Conservation (phyloP, 768 basidiomycete species). For the Suillus plorans region DNA sequence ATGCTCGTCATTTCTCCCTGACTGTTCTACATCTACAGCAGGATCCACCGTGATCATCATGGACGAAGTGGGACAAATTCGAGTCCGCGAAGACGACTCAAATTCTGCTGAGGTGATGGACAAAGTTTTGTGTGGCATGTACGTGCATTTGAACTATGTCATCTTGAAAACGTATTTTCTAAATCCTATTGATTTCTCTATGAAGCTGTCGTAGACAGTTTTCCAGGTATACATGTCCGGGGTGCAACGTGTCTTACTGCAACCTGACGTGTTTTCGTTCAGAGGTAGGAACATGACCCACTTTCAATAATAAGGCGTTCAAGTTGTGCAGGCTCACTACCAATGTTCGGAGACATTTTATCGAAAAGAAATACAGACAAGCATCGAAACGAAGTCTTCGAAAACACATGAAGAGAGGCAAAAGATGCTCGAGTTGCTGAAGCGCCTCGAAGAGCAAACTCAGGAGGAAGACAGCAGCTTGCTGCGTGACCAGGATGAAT, state of each 20-base stretch:
- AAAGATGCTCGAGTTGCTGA: constrained; percentile 69
- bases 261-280: constrained; percentile 79
- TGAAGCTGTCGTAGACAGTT: constrained; percentile 72
- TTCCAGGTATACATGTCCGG: constrained; percentile 79
- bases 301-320: background rate
- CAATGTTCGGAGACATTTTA: constrained; percentile 85
- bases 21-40: background rate
- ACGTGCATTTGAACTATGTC: constrained; percentile 19
- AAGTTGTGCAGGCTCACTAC: constrained; percentile 48
- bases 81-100: constrained; percentile 3
- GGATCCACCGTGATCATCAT: constrained; percentile 7
- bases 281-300: constrained; percentile 42
- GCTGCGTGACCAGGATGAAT: constrained; percentile 34
- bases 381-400: constrained; percentile 56
- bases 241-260: constrained; percentile 81
- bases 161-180: constrained; percentile 6
- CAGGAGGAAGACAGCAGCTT: constrained; percentile 36
- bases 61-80: constrained; percentile 14
- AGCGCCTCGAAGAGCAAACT: constrained; percentile 67
- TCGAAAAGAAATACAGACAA: constrained; percentile 65
- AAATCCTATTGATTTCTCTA: background rate
- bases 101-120: background rate
- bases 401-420: constrained; percentile 56
- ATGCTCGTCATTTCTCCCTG: background rate
- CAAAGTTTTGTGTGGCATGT: constrained; percentile 46